Evolutionary conservation across 805 yeast genomes (phyloP).

Genomic region (Lipomyces lipofer): DNA sequence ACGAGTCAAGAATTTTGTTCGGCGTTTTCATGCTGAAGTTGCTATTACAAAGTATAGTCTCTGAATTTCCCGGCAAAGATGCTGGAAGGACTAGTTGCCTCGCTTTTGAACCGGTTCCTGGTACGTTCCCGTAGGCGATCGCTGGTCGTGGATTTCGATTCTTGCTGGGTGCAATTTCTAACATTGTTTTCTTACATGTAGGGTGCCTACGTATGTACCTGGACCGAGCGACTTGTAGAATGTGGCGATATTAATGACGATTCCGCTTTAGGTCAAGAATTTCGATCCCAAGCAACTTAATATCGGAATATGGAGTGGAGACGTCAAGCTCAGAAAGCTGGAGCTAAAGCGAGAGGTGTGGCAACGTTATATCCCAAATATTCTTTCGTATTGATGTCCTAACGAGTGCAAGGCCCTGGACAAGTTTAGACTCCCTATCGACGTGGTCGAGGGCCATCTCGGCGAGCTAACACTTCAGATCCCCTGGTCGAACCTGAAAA

Average conservation of each 20-base stretch:
- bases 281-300: constrained; percentile 94
- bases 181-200: constrained; percentile 17
- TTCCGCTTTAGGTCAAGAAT: constrained; percentile 70
- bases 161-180: background rate
- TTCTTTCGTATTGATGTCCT: constrained; percentile 2
- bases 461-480: constrained; percentile 88
- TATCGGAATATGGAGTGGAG: constrained; percentile 97
- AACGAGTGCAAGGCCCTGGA: constrained; percentile 60
- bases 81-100: constrained; percentile 49
- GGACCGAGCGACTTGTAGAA: background rate
- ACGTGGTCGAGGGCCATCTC: constrained; percentile 83
- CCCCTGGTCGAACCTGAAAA: constrained; percentile 94
- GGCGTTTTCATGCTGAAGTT: too few relatives aligned
- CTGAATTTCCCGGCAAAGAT: constrained; percentile 35
- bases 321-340: constrained; percentile 79
- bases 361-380: background rate
- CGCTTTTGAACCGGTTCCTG: constrained; percentile 45
- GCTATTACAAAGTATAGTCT: background rate
- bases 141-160: too few relatives aligned
- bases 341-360: constrained; percentile 71
- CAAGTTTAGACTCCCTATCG: constrained; percentile 78
- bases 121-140: constrained; percentile 35
- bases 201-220: constrained; percentile 41
- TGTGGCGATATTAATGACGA: constrained; percentile 5
- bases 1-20: background rate